Base-by-base conservation (phyloP, 176 grass and related monocot genomes). In the Pontederia crassipes region DNA sequence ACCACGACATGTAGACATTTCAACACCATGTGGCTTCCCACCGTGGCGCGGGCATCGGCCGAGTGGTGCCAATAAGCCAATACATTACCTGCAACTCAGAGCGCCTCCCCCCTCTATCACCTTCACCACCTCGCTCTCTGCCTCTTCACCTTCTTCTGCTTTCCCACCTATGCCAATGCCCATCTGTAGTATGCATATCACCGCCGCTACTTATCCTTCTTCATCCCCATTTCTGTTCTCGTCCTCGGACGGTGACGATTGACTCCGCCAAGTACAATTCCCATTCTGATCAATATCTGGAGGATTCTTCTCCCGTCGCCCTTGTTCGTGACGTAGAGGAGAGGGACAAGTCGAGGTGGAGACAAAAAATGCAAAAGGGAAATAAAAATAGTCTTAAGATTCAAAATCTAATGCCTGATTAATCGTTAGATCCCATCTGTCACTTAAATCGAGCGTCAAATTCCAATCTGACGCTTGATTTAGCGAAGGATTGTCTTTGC, bases 71-170 rank as follows among this genome's bases (percentile, higher is more conserved):
- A n/a, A n/a, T n/a, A n/a, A n/a, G 81, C 72, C 93, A 98, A 77
- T 83, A 79, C 59, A 84, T 90, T 17, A 84, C 84, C 62, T 98
- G 84, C 81, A 98, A 98, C 71, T 87, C 93, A 55, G 93, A 98
- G 79, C 63, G 71, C 66, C 67, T 98, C 52, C 28, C 93, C 93
- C 48, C 74, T 98, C 73, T 81, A 80, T 68, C 77, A 82, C 48
- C 81, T 97, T 60, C 65, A 76, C 64, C 73, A 76, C 74, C 62
- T 91, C 79, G 80, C 82, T 35, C 15, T 62, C 52, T 74, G 78
- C 58, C 48, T 82, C 46, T 77, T 77, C 56, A 79, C 81, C 53
- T 85, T 88, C 93, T 76, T 92, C 60, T 92, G 84, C 71, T 71
- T 83, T 70, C 87, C 93, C 49, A 48, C 84, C 48, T 35, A 77